A percentile compares a stretch with the other conserved stretches of the same genome.
These are phyloP conservation scores for Coix lacrymajobi DNA, from an alignment of 176 grass and related monocot genomes.

Conservation along the genomic window DNA sequence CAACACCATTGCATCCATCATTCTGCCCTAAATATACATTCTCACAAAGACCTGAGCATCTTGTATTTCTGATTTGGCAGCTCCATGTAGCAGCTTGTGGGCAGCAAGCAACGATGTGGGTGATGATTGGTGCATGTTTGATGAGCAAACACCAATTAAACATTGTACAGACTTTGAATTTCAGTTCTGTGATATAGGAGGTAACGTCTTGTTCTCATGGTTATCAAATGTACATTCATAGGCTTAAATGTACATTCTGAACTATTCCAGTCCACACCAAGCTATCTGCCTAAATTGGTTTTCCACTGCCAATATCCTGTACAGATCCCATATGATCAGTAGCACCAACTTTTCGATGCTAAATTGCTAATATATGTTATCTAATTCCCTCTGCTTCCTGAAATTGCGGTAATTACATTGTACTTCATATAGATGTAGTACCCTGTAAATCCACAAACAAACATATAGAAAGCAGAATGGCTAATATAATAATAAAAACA, in stretches of 20 bases:
- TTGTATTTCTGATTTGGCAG: conserved; percentile 39
- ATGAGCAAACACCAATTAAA: conserved; percentile 94
- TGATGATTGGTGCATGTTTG: conserved; percentile 55
- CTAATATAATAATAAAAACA: not conserved
- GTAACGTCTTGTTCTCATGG: conserved; percentile 34
- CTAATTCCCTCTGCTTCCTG: not conserved
- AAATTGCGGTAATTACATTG: not conserved
- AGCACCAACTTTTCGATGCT: not conserved
- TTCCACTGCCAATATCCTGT: not conserved
- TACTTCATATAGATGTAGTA: not conserved
- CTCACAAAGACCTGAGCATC: not conserved
- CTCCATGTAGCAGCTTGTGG: conserved; percentile 54
- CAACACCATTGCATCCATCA: not conserved
- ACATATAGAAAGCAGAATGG: not conserved
- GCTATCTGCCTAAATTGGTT: conserved; percentile 11
- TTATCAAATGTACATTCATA: not conserved
- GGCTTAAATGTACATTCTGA: not conserved
- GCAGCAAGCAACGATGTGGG: conserved; percentile 37
- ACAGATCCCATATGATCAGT: not conserved
- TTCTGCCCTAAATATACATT: not conserved
- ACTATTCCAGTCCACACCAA: not conserved
- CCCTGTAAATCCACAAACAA: not conserved
- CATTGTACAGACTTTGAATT: conserved; percentile 72
- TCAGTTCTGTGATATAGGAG: conserved; percentile 53
- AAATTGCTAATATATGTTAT: not conserved